These are phyloP conservation scores for Rhodotorula sp. DNA, from an alignment of 1,284 basidiomycete genomes.

Conservation along the genomic window DNA sequence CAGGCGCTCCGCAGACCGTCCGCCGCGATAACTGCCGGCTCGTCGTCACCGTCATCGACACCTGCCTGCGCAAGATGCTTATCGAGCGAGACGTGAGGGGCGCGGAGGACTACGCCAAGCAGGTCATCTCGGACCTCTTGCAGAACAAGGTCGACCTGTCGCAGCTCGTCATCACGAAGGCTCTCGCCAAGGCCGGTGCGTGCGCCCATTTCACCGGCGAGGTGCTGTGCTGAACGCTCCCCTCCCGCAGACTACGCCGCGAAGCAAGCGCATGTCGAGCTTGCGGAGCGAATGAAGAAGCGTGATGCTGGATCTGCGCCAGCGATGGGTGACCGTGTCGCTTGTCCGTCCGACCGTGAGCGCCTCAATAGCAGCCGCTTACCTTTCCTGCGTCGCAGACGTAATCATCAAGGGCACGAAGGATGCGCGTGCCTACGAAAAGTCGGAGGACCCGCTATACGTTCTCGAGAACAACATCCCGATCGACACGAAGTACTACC, in stretches of 20 bases:
- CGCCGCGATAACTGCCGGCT: constrained; percentile 93
- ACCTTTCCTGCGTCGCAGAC: constrained; percentile 48
- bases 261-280: constrained; percentile 92
- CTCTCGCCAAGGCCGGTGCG: constrained; percentile 77
- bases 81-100: constrained; percentile 89
- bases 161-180: constrained; percentile 95
- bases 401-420: constrained; percentile 95
- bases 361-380: background rate
- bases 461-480: constrained; percentile 95
- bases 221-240: background rate
- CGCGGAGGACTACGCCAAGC: constrained; percentile 91
- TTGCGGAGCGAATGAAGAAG: constrained; percentile 89
- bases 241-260: constrained; percentile 66
- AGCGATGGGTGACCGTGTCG: constrained; percentile 88
- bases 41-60: constrained; percentile 93
- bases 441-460: constrained; percentile 92
- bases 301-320: constrained; percentile 95
- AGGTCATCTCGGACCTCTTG: constrained; percentile 82
- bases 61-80: constrained; percentile 92
- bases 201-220: constrained; percentile 1
- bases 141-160: constrained; percentile 98
- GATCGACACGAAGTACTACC: constrained; percentile 93
- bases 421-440: constrained; percentile 97
- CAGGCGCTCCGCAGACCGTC: constrained; percentile 65
- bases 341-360: constrained; percentile 52